Base-by-base conservation (phyloP, 192 early-diverging fungal genomes). In the Podila horticola region DNA sequence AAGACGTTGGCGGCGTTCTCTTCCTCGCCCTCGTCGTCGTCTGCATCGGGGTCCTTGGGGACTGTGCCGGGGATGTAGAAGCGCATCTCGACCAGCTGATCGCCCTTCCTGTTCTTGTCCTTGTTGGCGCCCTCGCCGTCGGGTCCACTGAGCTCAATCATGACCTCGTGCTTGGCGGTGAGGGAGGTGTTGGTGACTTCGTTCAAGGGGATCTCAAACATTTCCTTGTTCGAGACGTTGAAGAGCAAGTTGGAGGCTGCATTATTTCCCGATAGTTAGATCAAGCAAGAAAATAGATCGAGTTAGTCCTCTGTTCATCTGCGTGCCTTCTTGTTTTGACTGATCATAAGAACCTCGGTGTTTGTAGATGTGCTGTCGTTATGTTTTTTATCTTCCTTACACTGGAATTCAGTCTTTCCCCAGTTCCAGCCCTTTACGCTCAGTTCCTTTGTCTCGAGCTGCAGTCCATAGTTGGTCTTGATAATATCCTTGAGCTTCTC, bases 371-470 rank as follows among this genome's bases (percentile, higher is more conserved):
- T 31, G 17, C 12, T 26, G 20, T 28, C 33, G 15, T n/a, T 59
- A n/a, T n/a, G n/a, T 3, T 3, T 4, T 11, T 22, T 10, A 24
- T n/a, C 19, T n/a, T 22, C 20, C 75, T 58, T 88, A 84, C 92
- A 91, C 74, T 93, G 88, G 71, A 96, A 94, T 55, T 94, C 94
- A 24, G 92, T 88, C 74, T 92, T 89, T 63, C 98, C 98, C 98
- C 98, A 99, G 87, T 99, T 98, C 93, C 95, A 97, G 33, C 97
- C 97, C 69, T 92, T 93, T 12, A 97, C 82, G 70, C 95, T 95
- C 58, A 95, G 79, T 69, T 99, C 97, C 72, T 92, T 93, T 29
- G 84, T 75, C 69, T 98, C 96, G 22, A 99, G 77, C 0, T 83
- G 85, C 55, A 95, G 79, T 52, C 91, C 86, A 84, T 97, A 97